Base-by-base conservation (phyloP, 225 moss, liverwort and hornwort genomes). In the Polytrichum formosum region DNA sequence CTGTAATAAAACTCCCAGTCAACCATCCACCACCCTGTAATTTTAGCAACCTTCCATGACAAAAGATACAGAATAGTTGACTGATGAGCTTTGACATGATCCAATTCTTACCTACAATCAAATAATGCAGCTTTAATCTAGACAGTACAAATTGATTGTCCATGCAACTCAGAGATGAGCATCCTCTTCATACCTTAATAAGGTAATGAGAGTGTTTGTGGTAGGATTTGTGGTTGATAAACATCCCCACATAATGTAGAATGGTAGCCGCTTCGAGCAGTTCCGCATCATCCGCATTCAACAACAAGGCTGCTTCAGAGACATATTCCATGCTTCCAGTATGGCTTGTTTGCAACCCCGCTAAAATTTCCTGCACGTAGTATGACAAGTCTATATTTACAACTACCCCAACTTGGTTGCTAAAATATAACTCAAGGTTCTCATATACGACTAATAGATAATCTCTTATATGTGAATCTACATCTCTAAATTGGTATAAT, bases 191-290 rank as follows among this genome's bases (percentile, higher is more conserved):
- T 72, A 87, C 87, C 81, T 87, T 87, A 26, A 87, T 79, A 54
- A 87, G 81, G 69, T 87, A 87, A 70, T 87, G 74, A 26, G 87
- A 87, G 72, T 87, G 87, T 66, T 54, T 87, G 70, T 87, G 87
- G 67, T 87, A 87, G 30, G 87, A 71, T 61, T 74, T 87, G 69
- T 87, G 87, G 75, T 81, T 87, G 72, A 87, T 77, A 30, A 79
- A 84, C 87, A 87, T 87, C 63, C 87, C 87, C 35, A 87, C 87
- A 56, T 87, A 84, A 67, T 87, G 87, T 68, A 87, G 67, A 56
- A 81, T 79, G 64, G 87, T 87, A 68, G 87, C 87, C 55, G 75
- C 87, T 65, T 87, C 87, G 70, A 87, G 61, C 33, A 87, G 70
- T 65, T 87, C 84, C 63, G 79, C 81, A 58, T 87, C 87, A 6